Conservation (phyloP, 768 basidiomycete genomes). For the Boletus rex-veris region DNA sequence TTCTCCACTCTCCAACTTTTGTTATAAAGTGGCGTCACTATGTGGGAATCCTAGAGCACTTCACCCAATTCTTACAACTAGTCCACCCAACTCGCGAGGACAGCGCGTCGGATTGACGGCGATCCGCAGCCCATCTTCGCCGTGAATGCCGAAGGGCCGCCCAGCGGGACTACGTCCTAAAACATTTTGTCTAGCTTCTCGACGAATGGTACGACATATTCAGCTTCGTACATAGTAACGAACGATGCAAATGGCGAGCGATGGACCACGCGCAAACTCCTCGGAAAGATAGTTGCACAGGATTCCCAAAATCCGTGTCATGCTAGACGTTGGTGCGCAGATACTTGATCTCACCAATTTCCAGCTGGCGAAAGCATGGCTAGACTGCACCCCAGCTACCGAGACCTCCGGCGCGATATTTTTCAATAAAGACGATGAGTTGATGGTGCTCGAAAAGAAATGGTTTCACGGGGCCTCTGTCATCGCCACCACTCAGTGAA, state of each 20-base stretch:
- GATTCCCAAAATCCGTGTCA: not conserved
- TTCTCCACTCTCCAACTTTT: too few species aligned
- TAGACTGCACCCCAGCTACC: not conserved
- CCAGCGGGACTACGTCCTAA: too few species aligned
- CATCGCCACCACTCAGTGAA: not conserved
- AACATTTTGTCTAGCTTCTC: too few species aligned
- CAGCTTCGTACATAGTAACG: not conserved
- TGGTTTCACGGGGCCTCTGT: not conserved
- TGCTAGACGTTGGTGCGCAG: not conserved
- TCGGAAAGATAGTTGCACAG: not conserved
- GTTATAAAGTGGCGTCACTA: too few species aligned
- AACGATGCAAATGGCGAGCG: not conserved
- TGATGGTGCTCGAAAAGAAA: not conserved
- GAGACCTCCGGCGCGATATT: not conserved
- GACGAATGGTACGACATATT: too few species aligned
- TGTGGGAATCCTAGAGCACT: too few species aligned
- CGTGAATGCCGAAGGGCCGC: too few species aligned
- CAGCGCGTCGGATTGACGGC: too few species aligned
- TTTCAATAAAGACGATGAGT: not conserved
- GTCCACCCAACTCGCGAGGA: too few species aligned
- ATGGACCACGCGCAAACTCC: not conserved
- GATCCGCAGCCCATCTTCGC: too few species aligned
- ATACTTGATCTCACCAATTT: not conserved
- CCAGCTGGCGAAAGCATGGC: not conserved
- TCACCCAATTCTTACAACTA: too few species aligned